Conservation (phyloP, 139 green algal genomes). For the Microglena sp. region DNA sequence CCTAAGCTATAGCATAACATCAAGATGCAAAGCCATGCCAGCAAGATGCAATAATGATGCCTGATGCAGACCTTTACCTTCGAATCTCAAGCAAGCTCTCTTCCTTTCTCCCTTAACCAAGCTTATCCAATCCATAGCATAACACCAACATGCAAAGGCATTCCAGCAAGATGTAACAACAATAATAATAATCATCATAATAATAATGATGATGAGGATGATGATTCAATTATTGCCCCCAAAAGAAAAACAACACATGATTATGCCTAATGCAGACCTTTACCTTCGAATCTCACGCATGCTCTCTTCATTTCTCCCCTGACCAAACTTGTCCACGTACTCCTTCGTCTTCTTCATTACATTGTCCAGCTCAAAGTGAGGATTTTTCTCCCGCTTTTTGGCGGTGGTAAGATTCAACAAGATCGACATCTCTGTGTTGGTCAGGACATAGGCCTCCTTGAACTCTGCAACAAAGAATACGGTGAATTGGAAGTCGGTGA, state of each 20-base stretch:
- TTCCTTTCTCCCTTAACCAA: too few species aligned
- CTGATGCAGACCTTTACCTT: too few species aligned
- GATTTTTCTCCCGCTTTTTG: not conserved
- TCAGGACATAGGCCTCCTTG: conserved; percentile 3
- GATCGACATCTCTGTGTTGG: conserved; percentile 9
- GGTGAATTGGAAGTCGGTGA: not conserved
- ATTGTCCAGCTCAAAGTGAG: not conserved
- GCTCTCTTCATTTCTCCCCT: conserved; percentile 4
- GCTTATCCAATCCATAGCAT: too few species aligned
- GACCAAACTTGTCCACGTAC: conserved; percentile 8
- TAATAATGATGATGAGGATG: too few species aligned
- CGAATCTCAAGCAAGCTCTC: too few species aligned
- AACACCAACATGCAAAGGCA: too few species aligned
- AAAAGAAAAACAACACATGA: not conserved
- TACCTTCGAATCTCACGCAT: conserved; percentile 12
- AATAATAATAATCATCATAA: too few species aligned
- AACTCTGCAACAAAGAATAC: conserved; percentile 6
- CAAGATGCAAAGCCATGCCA: too few species aligned
- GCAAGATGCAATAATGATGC: too few species aligned
- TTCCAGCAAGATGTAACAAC: too few species aligned
- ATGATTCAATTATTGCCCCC: too few species aligned
- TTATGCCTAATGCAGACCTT: not conserved
- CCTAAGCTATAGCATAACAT: too few species aligned
- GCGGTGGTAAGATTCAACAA: not conserved
- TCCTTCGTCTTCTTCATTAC: conserved; percentile 11